A percentile compares a stretch with the other conserved stretches of the same genome.
phyloP scores from a whole-genome alignment of 2,329 filamentous ascomycete species.

The Saccharata proteae region DNA sequence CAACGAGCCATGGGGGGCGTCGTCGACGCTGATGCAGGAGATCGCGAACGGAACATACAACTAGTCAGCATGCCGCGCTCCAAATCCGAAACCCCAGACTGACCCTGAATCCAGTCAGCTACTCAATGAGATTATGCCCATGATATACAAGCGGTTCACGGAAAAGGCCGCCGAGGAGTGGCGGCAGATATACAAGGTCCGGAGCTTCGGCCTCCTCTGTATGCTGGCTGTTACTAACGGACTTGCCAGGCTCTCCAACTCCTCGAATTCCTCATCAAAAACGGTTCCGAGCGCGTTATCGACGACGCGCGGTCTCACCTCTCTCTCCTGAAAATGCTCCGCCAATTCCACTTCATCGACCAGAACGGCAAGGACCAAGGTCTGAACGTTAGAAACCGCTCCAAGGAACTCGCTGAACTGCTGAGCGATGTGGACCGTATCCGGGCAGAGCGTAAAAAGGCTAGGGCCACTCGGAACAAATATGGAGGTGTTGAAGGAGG shows the following conservation, averaged over 20 bases:
- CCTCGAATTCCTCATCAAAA: conserved; percentile 94
- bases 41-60: conserved; percentile 97
- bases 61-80: conserved; percentile 72
- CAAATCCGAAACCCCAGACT: too few relatives aligned
- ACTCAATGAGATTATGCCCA: conserved; percentile 98
- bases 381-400: conserved; percentile 90
- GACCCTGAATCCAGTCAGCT: conserved; percentile 65
- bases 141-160: conserved; percentile 99
- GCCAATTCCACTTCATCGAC: conserved; percentile 95
- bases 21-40: conserved; percentile 85
- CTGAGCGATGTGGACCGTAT: conserved; percentile 85
- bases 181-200: conserved; percentile 96
- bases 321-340: conserved; percentile 92
- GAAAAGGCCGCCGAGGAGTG: conserved; percentile 97
- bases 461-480: conserved; percentile 79
- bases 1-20: conserved; percentile 91
- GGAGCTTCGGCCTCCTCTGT: conserved; percentile 1
- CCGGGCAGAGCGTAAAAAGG: conserved; percentile 67
- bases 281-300: conserved; percentile 92
- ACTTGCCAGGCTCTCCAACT: conserved; percentile 61
- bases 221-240: conserved; percentile 11
- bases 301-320: conserved; percentile 94
- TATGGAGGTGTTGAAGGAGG: conserved; percentile 91
- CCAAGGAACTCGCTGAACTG: conserved; percentile 92
- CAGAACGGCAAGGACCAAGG: conserved; percentile 96